Conservation (phyloP, 2,329 filamentous ascomycete species). For the Calonectria honghensis region DNA sequence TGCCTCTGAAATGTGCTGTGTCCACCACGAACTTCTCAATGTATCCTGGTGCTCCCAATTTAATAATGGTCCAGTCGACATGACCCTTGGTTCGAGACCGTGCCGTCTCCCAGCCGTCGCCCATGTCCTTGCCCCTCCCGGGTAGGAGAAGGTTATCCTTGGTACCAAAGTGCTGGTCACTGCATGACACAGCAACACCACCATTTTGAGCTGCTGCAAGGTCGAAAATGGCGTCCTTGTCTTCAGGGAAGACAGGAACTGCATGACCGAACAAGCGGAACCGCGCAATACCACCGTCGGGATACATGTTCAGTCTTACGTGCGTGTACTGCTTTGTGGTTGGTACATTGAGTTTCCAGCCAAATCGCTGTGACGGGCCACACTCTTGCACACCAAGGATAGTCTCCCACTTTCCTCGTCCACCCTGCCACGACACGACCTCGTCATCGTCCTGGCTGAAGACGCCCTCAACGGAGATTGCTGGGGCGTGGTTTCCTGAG, state of each 20-base stretch:
- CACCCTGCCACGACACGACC: slow-evolving; percentile 77
- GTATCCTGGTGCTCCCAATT: slow-evolving; percentile 79
- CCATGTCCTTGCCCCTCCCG: slow-evolving; percentile 88
- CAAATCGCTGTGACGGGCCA: slow-evolving; percentile 83
- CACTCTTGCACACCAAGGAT: slow-evolving; percentile 82
- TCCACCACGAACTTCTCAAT: slow-evolving; percentile 83
- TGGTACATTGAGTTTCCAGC: slow-evolving; percentile 78
- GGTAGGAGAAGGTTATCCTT: slow-evolving; percentile 88
- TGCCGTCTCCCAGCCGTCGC: slow-evolving; percentile 91
- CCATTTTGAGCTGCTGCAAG: slow-evolving; percentile 87
- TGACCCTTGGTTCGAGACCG: slow-evolving; percentile 83
- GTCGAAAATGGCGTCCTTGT: slow-evolving; percentile 80
- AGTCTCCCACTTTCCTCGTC: slow-evolving; percentile 80
- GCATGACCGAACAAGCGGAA: slow-evolving; percentile 87
- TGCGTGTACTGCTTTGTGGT: slow-evolving; percentile 84
- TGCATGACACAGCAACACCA: slow-evolving; percentile 84
- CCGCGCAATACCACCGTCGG: slow-evolving; percentile 88
- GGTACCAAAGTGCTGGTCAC: slow-evolving; percentile 89
- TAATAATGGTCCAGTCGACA: slow-evolving; percentile 87
- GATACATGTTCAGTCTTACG: slow-evolving; percentile 88
- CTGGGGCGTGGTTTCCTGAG: slow-evolving; percentile 87
- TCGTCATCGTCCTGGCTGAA: slow-evolving; percentile 80
- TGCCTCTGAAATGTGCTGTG: slow-evolving; percentile 88
- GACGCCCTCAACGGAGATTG: slow-evolving; percentile 85
- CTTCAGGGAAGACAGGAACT: slow-evolving; percentile 83